phyloP scores from a whole-genome alignment of 306 rosid species.

The Castanea mollissima region DNA sequence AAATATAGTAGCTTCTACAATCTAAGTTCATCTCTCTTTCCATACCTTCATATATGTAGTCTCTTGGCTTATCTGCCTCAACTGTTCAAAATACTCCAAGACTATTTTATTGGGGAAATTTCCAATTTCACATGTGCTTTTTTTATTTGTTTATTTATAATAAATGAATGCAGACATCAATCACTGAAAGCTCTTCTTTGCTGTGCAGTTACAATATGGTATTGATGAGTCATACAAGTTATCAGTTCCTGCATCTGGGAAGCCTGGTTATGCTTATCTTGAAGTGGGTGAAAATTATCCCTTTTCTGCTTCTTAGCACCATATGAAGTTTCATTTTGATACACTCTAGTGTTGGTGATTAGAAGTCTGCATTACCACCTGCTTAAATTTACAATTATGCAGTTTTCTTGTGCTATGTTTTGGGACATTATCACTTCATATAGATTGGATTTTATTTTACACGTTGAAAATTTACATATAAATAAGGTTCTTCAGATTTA shows the following conservation, averaged over 20 bases:
- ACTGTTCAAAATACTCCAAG: not conserved
- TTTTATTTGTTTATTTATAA: not conserved
- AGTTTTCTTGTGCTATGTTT: not conserved
- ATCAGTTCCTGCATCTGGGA: constrained; percentile 30
- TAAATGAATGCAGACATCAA: not conserved
- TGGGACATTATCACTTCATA: not conserved
- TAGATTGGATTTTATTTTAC: not conserved
- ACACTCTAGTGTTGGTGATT: not conserved
- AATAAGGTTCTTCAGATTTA: not conserved
- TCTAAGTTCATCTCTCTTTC: not conserved
- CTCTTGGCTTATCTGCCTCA: not conserved
- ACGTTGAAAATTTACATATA: not conserved
- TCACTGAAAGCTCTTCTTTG: not conserved
- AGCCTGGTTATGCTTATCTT: constrained; percentile 28
- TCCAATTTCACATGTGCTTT: not conserved
- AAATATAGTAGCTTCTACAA: not conserved
- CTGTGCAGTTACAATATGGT: constrained; percentile 34
- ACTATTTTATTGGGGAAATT: not conserved
- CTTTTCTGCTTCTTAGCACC: not conserved
- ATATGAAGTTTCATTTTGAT: not conserved
- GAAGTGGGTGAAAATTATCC: constrained; percentile 24
- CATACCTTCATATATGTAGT: not conserved
- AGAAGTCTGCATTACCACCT: not conserved
- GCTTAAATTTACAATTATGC: not conserved
- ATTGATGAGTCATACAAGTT: constrained; percentile 39